phyloP scores from a whole-genome alignment of 306 rosid genomes.

The Cucurbita maxima region DNA sequence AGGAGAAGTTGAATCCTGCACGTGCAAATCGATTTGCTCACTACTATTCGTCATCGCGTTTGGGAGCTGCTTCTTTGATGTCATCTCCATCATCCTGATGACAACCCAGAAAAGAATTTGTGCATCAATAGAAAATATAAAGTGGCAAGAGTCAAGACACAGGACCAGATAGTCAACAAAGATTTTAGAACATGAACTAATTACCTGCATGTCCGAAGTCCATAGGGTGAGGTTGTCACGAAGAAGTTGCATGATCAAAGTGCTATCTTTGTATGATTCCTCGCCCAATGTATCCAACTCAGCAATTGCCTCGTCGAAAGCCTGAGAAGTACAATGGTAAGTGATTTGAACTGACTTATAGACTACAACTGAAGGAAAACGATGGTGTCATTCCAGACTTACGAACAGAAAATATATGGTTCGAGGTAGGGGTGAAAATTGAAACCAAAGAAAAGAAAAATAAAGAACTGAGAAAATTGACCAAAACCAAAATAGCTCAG shows the following conservation, averaged over 20 bases:
- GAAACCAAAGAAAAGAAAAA: background rate
- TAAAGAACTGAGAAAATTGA: background rate
- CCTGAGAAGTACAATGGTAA: conserved; percentile 22
- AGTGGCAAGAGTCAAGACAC: too few species aligned
- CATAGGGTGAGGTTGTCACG: conserved; percentile 98
- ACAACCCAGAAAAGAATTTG: background rate
- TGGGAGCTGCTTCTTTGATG: conserved; percentile 85
- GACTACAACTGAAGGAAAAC: background rate
- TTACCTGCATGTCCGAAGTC: conserved; percentile 99
- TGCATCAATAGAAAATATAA: background rate
- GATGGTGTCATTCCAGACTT: background rate
- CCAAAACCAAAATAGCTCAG: background rate
- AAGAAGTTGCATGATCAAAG: conserved; percentile 98
- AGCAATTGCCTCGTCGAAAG: conserved; percentile 97
- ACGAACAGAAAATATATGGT: background rate
- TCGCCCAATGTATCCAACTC: conserved; percentile 96
- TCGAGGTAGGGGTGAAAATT: background rate
- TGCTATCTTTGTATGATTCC: conserved; percentile 98
- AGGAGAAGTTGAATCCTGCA: conserved; percentile 58
- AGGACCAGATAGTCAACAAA: background rate
- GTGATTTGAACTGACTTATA: background rate
- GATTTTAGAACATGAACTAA: background rate
- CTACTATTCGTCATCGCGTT: conserved; percentile 52
- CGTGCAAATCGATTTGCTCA: conserved; percentile 19
- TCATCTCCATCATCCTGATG: conserved; percentile 93